Evolutionary conservation across 2,329 filamentous ascomycete genomes (phyloP), one percentile per base, ranked within the genome.

Genomic region (Ceratocystis lukuohia): DNA sequence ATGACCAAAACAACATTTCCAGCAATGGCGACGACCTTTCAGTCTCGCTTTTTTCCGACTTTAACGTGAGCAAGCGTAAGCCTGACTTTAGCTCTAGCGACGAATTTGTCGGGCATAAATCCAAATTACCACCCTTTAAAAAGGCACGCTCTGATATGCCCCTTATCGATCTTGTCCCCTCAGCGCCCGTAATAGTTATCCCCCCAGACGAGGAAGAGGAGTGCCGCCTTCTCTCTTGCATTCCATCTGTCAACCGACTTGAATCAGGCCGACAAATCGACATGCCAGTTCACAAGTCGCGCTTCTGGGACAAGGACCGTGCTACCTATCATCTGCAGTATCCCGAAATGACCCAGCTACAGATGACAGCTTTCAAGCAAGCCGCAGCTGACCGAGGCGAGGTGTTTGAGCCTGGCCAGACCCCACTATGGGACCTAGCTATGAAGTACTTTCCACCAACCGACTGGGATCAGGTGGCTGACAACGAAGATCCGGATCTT

Each of bases 321-420:
- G 75, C 72, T 22, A 85, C 82, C 0, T 85, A 83, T 79, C 84
- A 87, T 69, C 76, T 85, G 3, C 73, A 81, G 63, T 87, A 87
- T 70, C 84, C 84, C 0, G 81, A 84, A 69, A 86, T 87, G 82
- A 85, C 80, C 0, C 79, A 82, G 66, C 75, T 83, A 5, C 83
- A 87, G 68, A 80, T 80, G 66, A 78, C 80, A 44, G 80, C 79
- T 1, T 86, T 85, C 72, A 74, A 77, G 20, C 72, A 77, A n/a
- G 82, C 80, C 17, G 83, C 83, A 1, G 70, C 74, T 41, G 74
- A 75, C 0, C 76, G 80, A 44, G 76, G 76, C 0, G 83, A 87
- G 70, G 74, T 77, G 22, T 87, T 87, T 65, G 74, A 74, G 0
- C 81, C 80, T 1, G 80, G 79, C 1, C 77, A 78, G 67, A 78